phyloP scores from a whole-genome alignment of 192 early-diverging fungal genomes.

The Gryganskiella cystojenkinii region DNA sequence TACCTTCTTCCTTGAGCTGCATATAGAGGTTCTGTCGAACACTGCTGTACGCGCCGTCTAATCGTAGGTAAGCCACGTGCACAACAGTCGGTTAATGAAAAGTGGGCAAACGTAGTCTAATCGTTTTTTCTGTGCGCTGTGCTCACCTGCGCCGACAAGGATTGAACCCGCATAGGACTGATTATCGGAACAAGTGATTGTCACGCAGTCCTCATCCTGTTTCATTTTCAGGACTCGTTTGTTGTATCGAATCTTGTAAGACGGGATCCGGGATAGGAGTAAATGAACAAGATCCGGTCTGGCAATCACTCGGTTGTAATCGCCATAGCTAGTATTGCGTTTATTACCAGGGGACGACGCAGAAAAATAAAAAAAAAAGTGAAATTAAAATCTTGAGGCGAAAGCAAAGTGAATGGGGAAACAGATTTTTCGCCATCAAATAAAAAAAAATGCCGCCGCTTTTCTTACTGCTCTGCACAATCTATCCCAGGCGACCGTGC shows the following conservation, averaged over 20 bases:
- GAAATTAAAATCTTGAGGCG: background rate
- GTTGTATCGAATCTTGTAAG: background rate
- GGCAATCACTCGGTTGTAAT: constrained; percentile 8
- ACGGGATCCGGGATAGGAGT: background rate
- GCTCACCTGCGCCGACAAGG: background rate
- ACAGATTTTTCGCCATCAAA: background rate
- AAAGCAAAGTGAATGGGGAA: background rate
- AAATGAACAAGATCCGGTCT: background rate
- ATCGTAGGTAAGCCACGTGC: background rate
- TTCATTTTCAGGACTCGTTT: constrained; percentile 2
- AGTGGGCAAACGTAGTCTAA: background rate
- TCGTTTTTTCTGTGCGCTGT: background rate
- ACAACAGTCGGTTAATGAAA: background rate
- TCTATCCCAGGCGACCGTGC: constrained; percentile 7
- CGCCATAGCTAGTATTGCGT: constrained; percentile 18
- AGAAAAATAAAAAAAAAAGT: background rate
- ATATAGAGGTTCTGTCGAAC: constrained; percentile 7
- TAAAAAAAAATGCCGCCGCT: background rate
- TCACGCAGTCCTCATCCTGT: background rate
- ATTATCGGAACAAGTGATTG: constrained; percentile 1
- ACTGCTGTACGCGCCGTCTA: no score
- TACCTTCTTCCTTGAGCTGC: constrained; percentile 3
- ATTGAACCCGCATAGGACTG: background rate
- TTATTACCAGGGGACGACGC: no score
- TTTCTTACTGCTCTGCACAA: constrained; percentile 5